Evolutionary conservation across 202 grass and related monocot species (phyloP).

Genomic region (Schoenoplectus tabernaemontani): DNA sequence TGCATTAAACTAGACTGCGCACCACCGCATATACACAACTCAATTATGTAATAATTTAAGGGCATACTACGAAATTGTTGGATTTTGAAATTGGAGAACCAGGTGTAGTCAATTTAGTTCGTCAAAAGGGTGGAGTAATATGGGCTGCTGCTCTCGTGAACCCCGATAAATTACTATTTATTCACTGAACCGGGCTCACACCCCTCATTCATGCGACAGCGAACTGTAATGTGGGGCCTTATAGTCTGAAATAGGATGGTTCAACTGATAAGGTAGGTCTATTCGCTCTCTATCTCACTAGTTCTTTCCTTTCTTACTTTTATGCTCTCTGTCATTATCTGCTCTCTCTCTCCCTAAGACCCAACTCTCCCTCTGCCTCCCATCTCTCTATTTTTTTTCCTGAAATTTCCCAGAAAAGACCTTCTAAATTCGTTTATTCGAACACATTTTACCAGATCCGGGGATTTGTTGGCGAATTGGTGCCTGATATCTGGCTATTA

Average conservation of each 20-base stretch:
- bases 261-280: constrained; percentile 20
- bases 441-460: constrained; percentile 34
- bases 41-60: background rate
- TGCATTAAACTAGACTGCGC: background rate
- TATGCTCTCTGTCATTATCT: constrained; percentile 32
- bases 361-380: background rate
- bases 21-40: background rate
- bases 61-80: background rate
- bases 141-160: constrained; percentile 23
- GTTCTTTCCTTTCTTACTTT: constrained; percentile 23
- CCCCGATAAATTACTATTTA: constrained; percentile 6
- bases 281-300: constrained; percentile 11
- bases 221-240: background rate
- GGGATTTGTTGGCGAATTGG: constrained; percentile 1
- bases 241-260: background rate
- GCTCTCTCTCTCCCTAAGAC: constrained; percentile 22
- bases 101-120: background rate
- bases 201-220: background rate
- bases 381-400: background rate
- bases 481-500: background rate
- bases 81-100: constrained; percentile 17
- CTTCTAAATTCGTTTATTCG: constrained; percentile 13
- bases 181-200: background rate
- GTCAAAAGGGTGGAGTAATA: constrained; percentile 21
- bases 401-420: constrained; percentile 15